Percentiles rank a stretch among this genome's conserved stretches.
Conservation (phyloP, 805 yeast genomes). For the Schwanniomyces occidentalis region DNA sequence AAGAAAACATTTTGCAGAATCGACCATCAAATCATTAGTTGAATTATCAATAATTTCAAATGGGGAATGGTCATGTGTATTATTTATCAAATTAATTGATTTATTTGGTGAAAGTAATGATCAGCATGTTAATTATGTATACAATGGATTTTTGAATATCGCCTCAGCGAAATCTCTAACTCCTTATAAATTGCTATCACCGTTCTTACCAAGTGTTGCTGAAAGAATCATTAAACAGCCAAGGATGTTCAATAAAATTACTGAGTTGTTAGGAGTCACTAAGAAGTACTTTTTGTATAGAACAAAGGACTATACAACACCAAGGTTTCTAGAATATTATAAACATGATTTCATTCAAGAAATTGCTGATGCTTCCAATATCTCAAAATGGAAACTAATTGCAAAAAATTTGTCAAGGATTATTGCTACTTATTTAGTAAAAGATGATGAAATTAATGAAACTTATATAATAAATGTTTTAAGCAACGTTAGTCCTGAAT, state of each 20-base stretch:
- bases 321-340: constrained; percentile 68
- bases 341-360: constrained; percentile 62
- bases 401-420: constrained; percentile 51
- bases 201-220: constrained; percentile 74
- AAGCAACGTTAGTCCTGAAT: constrained; percentile 52
- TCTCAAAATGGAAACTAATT: constrained; percentile 48
- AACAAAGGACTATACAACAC: constrained; percentile 74
- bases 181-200: constrained; percentile 78
- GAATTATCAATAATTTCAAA: constrained; percentile 60
- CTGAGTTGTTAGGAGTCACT: constrained; percentile 66
- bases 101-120: constrained; percentile 64
- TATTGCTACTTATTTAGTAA: constrained; percentile 57
- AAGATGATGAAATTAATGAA: constrained; percentile 49
- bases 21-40: constrained; percentile 60
- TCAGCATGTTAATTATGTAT: constrained; percentile 67
- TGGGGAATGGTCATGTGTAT: constrained; percentile 68
- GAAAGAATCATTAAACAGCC: constrained; percentile 62
- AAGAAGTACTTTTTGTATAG: constrained; percentile 61
- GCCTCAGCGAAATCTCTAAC: constrained; percentile 59
- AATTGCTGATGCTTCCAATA: constrained; percentile 55
- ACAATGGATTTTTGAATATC: constrained; percentile 58
- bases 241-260: constrained; percentile 55
- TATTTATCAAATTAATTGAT: constrained; percentile 64
- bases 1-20: constrained; percentile 52
- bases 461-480: constrained; percentile 52